Evolutionary conservation across 441 rosid species (phyloP).

Genomic region (Theobroma grandiflorum): DNA sequence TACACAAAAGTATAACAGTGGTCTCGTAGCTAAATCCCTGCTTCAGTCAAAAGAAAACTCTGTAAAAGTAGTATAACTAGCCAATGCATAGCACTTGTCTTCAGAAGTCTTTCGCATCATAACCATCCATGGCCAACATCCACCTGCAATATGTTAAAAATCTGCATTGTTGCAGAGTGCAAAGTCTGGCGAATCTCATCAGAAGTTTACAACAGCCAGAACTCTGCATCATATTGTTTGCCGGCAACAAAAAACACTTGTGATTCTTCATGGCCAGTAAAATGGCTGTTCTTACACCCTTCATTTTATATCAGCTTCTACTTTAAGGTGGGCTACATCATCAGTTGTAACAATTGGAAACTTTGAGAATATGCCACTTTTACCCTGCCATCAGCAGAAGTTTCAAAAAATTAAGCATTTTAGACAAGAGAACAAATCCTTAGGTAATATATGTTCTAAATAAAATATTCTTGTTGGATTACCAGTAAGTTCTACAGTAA

Average conservation of each 20-base stretch:
- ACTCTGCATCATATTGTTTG: neutral
- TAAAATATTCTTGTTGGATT: slow-evolving; percentile 2
- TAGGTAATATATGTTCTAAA: neutral
- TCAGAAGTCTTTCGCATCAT: neutral
- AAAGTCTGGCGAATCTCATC: neutral
- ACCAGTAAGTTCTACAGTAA: neutral
- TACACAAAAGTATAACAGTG: neutral
- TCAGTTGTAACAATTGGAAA: neutral
- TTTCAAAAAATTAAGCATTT: slow-evolving; percentile 6
- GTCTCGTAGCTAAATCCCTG: neutral
- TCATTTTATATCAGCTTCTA: neutral
- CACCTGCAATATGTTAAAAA: neutral
- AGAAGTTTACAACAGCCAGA: neutral
- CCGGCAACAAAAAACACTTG: neutral
- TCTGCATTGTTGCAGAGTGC: neutral
- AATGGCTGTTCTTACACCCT: neutral
- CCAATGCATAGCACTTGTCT: too few relatives aligned
- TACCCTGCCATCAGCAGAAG: neutral
- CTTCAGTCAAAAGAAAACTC: neutral
- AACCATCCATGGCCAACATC: neutral
- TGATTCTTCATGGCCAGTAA: neutral
- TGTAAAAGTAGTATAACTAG: neutral
- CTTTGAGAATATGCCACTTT: neutral
- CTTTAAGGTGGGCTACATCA: neutral
- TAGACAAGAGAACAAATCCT: neutral